Conservation (phyloP, 2,329 filamentous ascomycete species). For the Epichloe glyceriae region DNA sequence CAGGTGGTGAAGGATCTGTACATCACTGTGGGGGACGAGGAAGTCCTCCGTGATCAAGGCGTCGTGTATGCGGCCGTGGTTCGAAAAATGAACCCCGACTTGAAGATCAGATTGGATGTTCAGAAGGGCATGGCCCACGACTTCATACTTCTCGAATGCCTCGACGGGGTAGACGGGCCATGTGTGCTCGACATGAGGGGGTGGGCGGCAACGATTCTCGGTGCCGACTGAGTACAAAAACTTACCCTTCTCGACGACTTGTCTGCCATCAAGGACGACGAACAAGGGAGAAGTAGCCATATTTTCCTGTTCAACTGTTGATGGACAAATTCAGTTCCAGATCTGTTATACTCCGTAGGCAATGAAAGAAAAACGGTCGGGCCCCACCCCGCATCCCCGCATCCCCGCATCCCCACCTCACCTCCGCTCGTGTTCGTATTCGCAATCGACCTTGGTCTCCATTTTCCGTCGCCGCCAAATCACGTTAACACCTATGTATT, state of each 20-base stretch:
- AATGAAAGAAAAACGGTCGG: not conserved
- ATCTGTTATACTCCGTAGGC: no score
- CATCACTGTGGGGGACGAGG: constrained; percentile 6
- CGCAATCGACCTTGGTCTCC: not conserved
- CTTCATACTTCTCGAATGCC: constrained; percentile 7
- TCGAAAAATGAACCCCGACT: constrained; percentile 4
- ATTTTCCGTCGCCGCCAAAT: not conserved
- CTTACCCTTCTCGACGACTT: no score
- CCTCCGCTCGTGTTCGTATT: not conserved
- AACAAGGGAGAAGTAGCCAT: no score
- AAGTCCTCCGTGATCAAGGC: constrained; percentile 7
- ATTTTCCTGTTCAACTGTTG: no score
- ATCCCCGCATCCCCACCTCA: not conserved
- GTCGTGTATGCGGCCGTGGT: constrained; percentile 2
- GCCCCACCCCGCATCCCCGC: not conserved
- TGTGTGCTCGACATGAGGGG: constrained; percentile 3
- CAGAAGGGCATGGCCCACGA: constrained; percentile 6
- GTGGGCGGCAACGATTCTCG: not conserved
- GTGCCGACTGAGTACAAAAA: not conserved
- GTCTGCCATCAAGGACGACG: no score
- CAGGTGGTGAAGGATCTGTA: constrained; percentile 1
- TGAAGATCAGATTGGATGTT: constrained; percentile 5
- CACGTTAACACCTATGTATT: not conserved
- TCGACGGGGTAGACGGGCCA: constrained; percentile 1
- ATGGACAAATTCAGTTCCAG: no score